Evolutionary conservation across 2,329 filamentous ascomycete species (phyloP).

Genomic region (Septoria petroselini): DNA sequence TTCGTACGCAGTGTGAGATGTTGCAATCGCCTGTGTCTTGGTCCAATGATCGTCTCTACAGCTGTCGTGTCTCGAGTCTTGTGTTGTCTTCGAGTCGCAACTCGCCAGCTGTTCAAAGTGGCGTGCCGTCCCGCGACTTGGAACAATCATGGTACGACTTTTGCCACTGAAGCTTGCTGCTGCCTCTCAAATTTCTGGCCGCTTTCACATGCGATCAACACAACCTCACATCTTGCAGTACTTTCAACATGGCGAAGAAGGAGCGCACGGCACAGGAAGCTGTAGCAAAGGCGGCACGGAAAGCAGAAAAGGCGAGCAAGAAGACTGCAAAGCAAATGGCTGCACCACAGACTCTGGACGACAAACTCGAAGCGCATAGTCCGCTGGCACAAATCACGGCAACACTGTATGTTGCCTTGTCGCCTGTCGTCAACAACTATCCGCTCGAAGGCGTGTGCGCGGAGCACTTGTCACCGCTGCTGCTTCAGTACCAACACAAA

Average conservation of each 20-base stretch:
- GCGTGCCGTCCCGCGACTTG: no score
- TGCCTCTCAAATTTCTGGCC: constrained; percentile 5
- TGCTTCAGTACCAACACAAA: constrained; percentile 72
- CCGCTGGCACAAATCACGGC: constrained; percentile 77
- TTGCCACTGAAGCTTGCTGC: constrained; percentile 3
- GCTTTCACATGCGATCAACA: constrained; percentile 9
- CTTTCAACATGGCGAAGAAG: constrained; percentile 6
- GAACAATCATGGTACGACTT: neutral
- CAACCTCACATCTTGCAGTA: neutral
- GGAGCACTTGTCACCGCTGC: constrained; percentile 70
- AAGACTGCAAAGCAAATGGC: neutral
- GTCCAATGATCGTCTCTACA: no score
- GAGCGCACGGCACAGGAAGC: constrained; percentile 16
- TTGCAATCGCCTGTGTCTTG: no score
- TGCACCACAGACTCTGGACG: neutral
- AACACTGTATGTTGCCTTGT: constrained; percentile 75
- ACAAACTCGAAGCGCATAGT: constrained; percentile 41
- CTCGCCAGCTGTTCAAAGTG: no score
- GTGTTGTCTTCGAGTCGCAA: no score
- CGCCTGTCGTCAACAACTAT: constrained; percentile 65
- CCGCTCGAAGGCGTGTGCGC: constrained; percentile 68
- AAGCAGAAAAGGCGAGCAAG: constrained; percentile 14
- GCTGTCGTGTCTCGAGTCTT: no score
- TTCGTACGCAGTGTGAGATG: no score
- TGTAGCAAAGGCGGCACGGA: constrained; percentile 16